Evolutionary conservation across 306 rosid genomes (phyloP), one percentile per base, ranked within the genome.

Genomic region (Dicorynia guianensis): DNA sequence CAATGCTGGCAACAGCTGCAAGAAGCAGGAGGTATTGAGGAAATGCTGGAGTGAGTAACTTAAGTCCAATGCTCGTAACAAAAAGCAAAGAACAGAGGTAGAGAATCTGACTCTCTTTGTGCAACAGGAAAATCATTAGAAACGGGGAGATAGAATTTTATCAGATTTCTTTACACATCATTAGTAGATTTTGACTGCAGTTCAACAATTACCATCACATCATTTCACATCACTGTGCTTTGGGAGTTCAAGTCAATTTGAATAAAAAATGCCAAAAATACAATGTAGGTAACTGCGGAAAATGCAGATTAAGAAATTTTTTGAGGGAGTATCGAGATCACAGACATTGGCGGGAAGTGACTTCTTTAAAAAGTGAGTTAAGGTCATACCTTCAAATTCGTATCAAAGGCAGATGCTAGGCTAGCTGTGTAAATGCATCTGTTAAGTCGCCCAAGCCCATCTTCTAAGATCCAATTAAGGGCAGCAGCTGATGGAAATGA

Each of bases 401-500:
- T 91, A 80, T 94, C 98, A 59, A 94, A 94, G 20, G 93, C 84
- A 54, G 94, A 91, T 30, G 98, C 98, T 19, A 88, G 77, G 78
- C 93, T 88, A 78, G 98, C 94, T 65, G 98, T 94, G 73, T 89
- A 94, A 63, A 94, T 82, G 76, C 97, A 94, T 85, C 96, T 79
- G 78, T 91, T 87, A 15, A 94, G 83, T 74, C 93, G 86, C 75
- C 96, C 98, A 54, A 94, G 91, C 69, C 97, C 98, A 78, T 94
- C 97, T 84, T 91, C 91, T 79, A 90, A 84, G 63, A 91, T 88
- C 97, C 98, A 94, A 76, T 91, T 94, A 38, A 94, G 85, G 50
- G 97, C 97, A 78, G 98, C 98, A 12, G 97, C 96, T 52, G 97
- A 86, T 20, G 98, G 95, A 69, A 94, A 89, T n/a, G 98, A 94